phyloP scores from a whole-genome alignment of 495 filamentous ascomycete genomes.

The Terfezia claveryi region DNA sequence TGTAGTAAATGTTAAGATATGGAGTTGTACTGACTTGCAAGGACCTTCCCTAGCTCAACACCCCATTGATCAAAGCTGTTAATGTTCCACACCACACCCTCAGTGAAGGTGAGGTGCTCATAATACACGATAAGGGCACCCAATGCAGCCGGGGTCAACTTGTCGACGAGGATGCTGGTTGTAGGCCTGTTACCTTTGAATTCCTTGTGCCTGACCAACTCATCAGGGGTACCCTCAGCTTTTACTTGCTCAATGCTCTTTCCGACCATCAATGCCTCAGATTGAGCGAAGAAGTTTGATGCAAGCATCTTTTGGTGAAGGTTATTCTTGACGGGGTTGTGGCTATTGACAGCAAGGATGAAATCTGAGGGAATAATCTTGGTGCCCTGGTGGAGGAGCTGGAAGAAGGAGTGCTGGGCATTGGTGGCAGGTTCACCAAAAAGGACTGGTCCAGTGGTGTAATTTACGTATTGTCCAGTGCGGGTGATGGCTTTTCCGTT shows the following conservation, averaged over 20 bases:
- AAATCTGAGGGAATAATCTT: slow-evolving; percentile 98
- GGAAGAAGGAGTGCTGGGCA: slow-evolving; percentile 99
- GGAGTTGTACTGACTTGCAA: slow-evolving; percentile 35
- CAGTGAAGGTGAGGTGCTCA: slow-evolving; percentile 93
- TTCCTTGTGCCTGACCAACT: slow-evolving; percentile 89
- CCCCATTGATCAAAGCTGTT: slow-evolving; percentile 99
- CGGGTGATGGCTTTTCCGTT: slow-evolving; percentile 97
- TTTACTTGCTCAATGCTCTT: slow-evolving; percentile 82
- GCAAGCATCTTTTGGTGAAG: slow-evolving; percentile 98
- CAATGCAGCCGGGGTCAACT: slow-evolving; percentile 82
- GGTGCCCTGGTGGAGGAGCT: slow-evolving; percentile 94
- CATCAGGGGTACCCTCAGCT: slow-evolving; percentile 62
- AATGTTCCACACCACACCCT: slow-evolving; percentile 96
- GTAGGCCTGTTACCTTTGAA: slow-evolving; percentile 96
- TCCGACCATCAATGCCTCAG: slow-evolving; percentile 95
- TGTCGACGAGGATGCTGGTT: slow-evolving; percentile 77
- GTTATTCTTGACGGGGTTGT: slow-evolving; percentile 83
- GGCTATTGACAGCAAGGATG: slow-evolving; percentile 81
- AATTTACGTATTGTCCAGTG: slow-evolving; percentile 74
- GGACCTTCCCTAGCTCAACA: slow-evolving; percentile 87
- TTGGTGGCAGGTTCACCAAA: slow-evolving; percentile 98
- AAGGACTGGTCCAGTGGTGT: slow-evolving; percentile 83
- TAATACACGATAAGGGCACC: slow-evolving; percentile 96
- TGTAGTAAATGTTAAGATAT: background rate
- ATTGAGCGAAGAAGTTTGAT: slow-evolving; percentile 94